A percentile compares a stretch with the other conserved stretches of the same genome.
These are phyloP conservation scores for Tanacetum coccineum DNA, from an alignment of 129 eudicot genomes.

Conservation along the genomic window DNA sequence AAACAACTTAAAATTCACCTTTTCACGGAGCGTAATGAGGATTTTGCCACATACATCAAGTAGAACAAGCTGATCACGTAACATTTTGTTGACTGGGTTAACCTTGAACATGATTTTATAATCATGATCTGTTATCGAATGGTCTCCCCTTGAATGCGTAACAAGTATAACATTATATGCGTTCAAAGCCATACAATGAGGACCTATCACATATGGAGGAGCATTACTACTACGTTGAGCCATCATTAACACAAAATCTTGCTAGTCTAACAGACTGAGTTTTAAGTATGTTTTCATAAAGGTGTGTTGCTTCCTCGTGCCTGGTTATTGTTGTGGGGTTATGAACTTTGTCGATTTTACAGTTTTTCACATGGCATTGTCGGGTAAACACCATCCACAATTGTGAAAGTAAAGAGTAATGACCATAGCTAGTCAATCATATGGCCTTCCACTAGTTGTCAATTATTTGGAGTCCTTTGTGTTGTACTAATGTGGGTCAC, in stretches of 20 bases:
- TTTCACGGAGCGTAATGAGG: not conserved
- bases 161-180: not conserved
- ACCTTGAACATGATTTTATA: conserved; percentile 13
- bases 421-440: not conserved
- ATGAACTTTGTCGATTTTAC: not conserved
- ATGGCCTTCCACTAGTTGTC: not conserved
- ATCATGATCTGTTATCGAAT: conserved; percentile 1
- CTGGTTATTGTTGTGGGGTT: not conserved
- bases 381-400: not conserved
- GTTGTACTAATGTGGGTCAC: too few relatives aligned
- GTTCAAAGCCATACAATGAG: not conserved
- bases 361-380: not conserved
- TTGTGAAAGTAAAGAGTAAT: not conserved
- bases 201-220: not conserved
- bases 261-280: not conserved
- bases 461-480: not conserved
- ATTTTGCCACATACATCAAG: not conserved
- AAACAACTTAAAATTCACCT: not conserved
- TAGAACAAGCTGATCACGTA: not conserved
- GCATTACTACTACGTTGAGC: not conserved
- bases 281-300: too few relatives aligned
- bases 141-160: not conserved
- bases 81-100: not conserved
- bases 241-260: not conserved
- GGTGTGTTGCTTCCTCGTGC: not conserved